These are phyloP conservation scores for Yamadazyma blattariae DNA, from an alignment of 1,139 yeast species.

Conservation along the genomic window DNA sequence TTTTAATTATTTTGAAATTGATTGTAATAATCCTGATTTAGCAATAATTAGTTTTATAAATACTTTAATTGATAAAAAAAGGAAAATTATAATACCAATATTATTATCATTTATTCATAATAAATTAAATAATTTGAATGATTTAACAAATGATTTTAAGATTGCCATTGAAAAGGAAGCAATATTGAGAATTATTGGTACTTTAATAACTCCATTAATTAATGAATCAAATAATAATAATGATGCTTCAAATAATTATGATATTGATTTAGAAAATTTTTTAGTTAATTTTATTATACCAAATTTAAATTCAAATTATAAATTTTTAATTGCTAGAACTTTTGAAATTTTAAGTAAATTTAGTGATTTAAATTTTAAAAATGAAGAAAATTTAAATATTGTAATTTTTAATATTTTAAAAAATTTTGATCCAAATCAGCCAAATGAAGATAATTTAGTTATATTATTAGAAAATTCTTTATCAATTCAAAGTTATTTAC, in stretches of 20 bases:
- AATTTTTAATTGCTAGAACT: slow-evolving; percentile 81
- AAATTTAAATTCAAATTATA: slow-evolving; percentile 58
- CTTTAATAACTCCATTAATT: slow-evolving; percentile 60
- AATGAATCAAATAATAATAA: slow-evolving; percentile 10
- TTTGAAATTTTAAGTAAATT: slow-evolving; percentile 75
- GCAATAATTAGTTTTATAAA: slow-evolving; percentile 64
- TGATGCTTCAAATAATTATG: slow-evolving; percentile 41
- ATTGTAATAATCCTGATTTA: slow-evolving; percentile 55
- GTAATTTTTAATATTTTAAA: slow-evolving; percentile 59
- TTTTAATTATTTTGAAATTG: slow-evolving; percentile 59
- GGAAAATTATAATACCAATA: slow-evolving; percentile 54
- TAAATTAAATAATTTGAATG: slow-evolving; percentile 32
- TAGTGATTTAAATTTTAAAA: slow-evolving; percentile 58
- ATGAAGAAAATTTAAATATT: slow-evolving; percentile 50
- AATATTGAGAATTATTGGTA: slow-evolving; percentile 72
- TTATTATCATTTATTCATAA: slow-evolving; percentile 65
- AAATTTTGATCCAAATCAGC: slow-evolving; percentile 36
- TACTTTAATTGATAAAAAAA: slow-evolving; percentile 66
- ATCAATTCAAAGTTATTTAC: slow-evolving; percentile 78
- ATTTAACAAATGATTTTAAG: slow-evolving; percentile 44
- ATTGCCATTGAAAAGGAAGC: slow-evolving; percentile 78
- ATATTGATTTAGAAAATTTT: slow-evolving; percentile 64
- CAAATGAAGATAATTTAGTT: slow-evolving; percentile 56
- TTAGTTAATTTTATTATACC: slow-evolving; percentile 67
- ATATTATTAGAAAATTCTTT: slow-evolving; percentile 82